Conservation (phyloP, 306 rosid genomes). For the Canavalia ensiformis region DNA sequence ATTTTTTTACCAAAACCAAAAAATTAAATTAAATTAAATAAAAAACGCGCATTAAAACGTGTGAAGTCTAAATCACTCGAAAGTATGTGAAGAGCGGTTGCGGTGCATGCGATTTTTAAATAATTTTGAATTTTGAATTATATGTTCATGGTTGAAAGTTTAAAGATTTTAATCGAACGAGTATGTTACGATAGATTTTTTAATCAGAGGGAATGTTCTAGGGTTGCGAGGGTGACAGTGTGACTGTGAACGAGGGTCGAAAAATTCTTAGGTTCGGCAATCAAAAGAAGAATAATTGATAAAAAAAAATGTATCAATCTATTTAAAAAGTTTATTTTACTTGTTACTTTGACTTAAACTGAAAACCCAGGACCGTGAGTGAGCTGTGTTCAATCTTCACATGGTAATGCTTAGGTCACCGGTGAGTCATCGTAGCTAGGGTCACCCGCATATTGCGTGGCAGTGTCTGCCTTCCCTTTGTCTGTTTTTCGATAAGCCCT, state of each 20-base stretch:
- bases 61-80: neutral
- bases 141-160: neutral
- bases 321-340: neutral
- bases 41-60: neutral
- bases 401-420: conserved; percentile 15
- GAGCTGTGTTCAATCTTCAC: neutral
- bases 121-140: neutral
- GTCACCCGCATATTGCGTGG: conserved; percentile 19
- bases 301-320: neutral
- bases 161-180: neutral
- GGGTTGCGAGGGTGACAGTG: neutral
- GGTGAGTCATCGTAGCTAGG: neutral
- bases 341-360: neutral
- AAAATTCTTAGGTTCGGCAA: neutral
- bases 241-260: neutral
- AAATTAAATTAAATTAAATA: no score
- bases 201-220: conserved; percentile 19
- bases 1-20: no score
- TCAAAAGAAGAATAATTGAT: neutral
- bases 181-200: neutral
- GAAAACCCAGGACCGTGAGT: neutral
- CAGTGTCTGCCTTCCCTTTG: neutral
- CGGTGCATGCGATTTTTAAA: neutral
- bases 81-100: neutral
- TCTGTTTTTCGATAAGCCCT: neutral